Percentiles rank a stretch among this genome's conserved stretches.
phyloP scores from a whole-genome alignment of 495 filamentous ascomycete genomes.

The Neurospora sp. region DNA sequence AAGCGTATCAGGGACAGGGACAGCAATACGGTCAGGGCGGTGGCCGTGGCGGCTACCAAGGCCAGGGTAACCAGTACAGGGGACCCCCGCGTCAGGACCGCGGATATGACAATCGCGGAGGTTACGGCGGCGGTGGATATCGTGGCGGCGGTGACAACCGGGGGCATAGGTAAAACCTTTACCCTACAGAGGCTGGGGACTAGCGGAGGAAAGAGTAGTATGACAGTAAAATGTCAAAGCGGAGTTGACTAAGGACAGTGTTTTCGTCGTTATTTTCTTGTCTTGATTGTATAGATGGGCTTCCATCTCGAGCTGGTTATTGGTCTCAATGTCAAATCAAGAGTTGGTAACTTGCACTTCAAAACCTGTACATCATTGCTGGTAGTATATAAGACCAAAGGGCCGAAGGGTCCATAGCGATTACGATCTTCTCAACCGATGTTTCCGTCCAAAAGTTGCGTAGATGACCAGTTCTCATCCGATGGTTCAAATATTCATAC shows the following conservation, averaged over 20 bases:
- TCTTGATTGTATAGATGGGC: neutral
- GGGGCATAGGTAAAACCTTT: neutral
- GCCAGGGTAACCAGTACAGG: conserved; percentile 7
- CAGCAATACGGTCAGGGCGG: conserved; percentile 6
- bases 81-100: conserved; percentile 1
- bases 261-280: neutral
- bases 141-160: conserved; percentile 4
- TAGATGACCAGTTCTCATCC: too few relatives aligned
- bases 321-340: neutral
- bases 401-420: neutral
- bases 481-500: too few relatives aligned
- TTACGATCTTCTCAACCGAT: neutral
- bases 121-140: conserved; percentile 1
- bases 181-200: neutral
- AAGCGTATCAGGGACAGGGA: conserved; percentile 3
- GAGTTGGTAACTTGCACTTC: neutral
- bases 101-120: conserved; percentile 4
- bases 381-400: neutral
- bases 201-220: neutral
- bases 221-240: neutral
- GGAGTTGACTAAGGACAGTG: neutral
- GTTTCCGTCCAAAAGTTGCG: neutral
- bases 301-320: neutral
- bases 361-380: neutral
- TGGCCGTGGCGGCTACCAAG: conserved; percentile 12